A percentile compares a stretch with the other conserved stretches of the same genome.
Conservation (phyloP, 2,329 filamentous ascomycete species). For the Clonostachys chloroleuca region DNA sequence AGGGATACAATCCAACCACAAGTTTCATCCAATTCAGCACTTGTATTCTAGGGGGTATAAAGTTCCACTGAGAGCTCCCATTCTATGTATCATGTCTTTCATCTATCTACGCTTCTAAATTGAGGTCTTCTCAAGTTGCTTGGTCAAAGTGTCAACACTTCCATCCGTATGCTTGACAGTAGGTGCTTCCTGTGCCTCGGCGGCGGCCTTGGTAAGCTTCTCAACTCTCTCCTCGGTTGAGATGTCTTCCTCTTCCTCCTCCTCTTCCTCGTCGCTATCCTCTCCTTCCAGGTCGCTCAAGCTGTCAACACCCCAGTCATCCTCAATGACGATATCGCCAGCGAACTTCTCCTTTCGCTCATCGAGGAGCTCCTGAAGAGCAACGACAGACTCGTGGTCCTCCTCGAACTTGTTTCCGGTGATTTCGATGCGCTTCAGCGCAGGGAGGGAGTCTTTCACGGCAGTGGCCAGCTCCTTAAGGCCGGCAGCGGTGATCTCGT, state of each 20-base stretch:
- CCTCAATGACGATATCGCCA: constrained; percentile 65
- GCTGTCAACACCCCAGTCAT: constrained; percentile 81
- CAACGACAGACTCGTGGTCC: constrained; percentile 69
- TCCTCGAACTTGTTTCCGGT: constrained; percentile 95
- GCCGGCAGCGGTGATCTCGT: constrained; percentile 80
- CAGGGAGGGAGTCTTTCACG: constrained; percentile 64
- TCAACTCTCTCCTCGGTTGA: constrained; percentile 62
- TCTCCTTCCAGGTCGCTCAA: constrained; percentile 81
- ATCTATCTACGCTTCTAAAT: constrained; percentile 32
- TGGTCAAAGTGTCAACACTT: constrained; percentile 77
- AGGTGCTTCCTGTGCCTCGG: constrained; percentile 70
- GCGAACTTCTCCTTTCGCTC: constrained; percentile 71
- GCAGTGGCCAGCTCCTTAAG: constrained; percentile 69
- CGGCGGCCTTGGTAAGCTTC: constrained; percentile 64
- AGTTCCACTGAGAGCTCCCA: not conserved
- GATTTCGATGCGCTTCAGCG: constrained; percentile 80
- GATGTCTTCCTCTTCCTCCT: constrained; percentile 63
- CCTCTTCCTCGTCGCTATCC: constrained; percentile 63
- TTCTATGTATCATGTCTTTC: constrained; percentile 13
- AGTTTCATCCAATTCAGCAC: not conserved
- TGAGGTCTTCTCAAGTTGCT: constrained; percentile 67
- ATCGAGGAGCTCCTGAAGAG: constrained; percentile 67
- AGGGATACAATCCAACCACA: too few species aligned
- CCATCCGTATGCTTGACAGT: constrained; percentile 67
- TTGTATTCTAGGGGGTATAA: constrained; percentile 1